Evolutionary conservation across 1,284 basidiomycete species (phyloP).

Genomic region (Uromyces viciae-fabae): DNA sequence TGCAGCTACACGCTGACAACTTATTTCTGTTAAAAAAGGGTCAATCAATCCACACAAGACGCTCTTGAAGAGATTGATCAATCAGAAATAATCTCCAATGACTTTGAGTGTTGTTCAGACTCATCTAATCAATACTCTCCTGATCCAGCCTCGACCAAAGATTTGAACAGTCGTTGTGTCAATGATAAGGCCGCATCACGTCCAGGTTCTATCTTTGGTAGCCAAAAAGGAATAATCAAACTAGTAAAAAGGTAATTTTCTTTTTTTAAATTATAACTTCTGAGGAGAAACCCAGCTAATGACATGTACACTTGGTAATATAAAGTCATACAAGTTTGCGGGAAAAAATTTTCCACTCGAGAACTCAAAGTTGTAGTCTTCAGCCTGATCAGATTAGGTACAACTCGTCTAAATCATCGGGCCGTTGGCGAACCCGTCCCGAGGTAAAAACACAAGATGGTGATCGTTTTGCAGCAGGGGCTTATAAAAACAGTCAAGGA

Average conservation of each 20-base stretch:
- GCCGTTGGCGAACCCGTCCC: too few relatives aligned
- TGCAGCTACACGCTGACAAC: too few relatives aligned
- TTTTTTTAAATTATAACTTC: not conserved
- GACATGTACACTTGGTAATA: not conserved
- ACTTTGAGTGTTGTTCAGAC: not conserved
- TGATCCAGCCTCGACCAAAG: too few relatives aligned
- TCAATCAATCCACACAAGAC: too few relatives aligned
- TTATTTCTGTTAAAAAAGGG: too few relatives aligned
- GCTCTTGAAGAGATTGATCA: too few relatives aligned
- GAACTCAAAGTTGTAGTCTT: not conserved
- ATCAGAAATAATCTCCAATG: too few relatives aligned
- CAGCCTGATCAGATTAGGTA: not conserved
- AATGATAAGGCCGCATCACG: not conserved
- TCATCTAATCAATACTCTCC: too few relatives aligned
- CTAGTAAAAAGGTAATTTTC: not conserved
- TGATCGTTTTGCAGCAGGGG: too few relatives aligned
- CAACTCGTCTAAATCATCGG: too few relatives aligned
- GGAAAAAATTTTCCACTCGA: not conserved
- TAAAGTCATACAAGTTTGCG: constrained; percentile 8
- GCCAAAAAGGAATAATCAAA: not conserved
- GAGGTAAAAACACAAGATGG: too few relatives aligned
- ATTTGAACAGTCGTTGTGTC: not conserved
- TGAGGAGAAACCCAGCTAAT: not conserved
- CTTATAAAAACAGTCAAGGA: too few relatives aligned
- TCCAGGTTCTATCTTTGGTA: not conserved